Base-by-base conservation (phyloP, 495 filamentous ascomycete species). In the Aspergillus ellipticus region DNA sequence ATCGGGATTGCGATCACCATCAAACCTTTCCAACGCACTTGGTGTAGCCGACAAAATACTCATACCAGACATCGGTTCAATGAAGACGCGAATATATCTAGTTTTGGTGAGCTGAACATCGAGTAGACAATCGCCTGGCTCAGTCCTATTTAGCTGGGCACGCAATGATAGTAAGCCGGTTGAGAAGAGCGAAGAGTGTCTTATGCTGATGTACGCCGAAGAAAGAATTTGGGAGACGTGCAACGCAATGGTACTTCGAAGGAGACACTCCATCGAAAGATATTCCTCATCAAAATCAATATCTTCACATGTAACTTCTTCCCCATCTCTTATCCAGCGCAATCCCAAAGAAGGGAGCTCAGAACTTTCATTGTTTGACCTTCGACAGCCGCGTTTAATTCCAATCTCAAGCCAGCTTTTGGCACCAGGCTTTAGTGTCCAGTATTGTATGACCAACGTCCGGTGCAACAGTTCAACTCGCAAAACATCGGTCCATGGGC, bases 391-490 rank as follows among this genome's bases (percentile, higher is more conserved):
- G 62, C 89, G 88, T 55, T 82, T 75, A 24, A 94, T 76, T 2
- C 90, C 90, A n/a, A 97, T 78, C 41, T 96, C 87, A 43, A 97
- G 77, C 92, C 94, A 97, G 68, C 84, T 94, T 74, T 91, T 95
- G 4, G 77, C 71, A 10, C 82, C 82, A 24, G 81, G 73, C 53
- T 82, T 81, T 37, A 83, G 76, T 16, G 80, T 68, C 94, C 94
- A 98, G 67, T 98, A 98, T 57, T 97, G 92, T 49, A 98, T 78
- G 13, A 91, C 81, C 54, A 97, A 73, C 15, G 85, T 85, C 37
- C 94, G 83, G 58, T 90, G 85, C 39, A 96, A 74, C 49, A 83
- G 70, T 66, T 96, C 88, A 9, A 95, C 78, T 51, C 81, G 80
- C 52, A 97, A 69, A 35, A 82, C 80, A 55, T 89, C 85, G 17